Evolutionary conservation across 225 moss, liverwort and hornwort species (phyloP), one percentile per base, ranked within the genome.

Genomic region (Pseudisothecium myosuroides): DNA sequence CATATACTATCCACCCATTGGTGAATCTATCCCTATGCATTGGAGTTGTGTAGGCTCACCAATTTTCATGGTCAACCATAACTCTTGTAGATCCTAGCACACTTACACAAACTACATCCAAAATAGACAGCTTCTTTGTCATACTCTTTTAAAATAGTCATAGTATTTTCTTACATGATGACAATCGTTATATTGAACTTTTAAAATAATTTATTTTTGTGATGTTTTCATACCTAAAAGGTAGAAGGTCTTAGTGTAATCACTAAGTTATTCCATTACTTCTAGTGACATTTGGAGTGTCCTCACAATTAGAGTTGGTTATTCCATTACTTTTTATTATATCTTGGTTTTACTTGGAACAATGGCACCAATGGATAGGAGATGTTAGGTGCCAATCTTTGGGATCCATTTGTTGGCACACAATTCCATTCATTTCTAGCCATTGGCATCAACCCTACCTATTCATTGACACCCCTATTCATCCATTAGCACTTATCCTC

Each of bases 291-390:
- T 8, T 20, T 76, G 3, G 14, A 0, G 1, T 2, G 0, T 52
- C 32, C 8, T 2, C 0, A 22, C 14, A 22, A 34, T 8, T 41
- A 15, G 27, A 27, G 9, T 72, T 43, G 15, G 3, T 29, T 34
- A 34, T 34, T 32, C 14, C 8, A 34, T 52, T 36, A 36, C 2
- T 32, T 76, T 31, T 34, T 43, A 9, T 15, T 50, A 32, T 17
- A 4, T 29, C 11, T 0, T 31, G 0, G 2, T 50, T 75, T 7
- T 21, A 50, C 0, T 36, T 52, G 1, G 14, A 14, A 34, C 0
- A 9, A 14, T 52, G 2, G 21, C 0, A 8, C 22, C 52, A 52
- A 32, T 0, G 2, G 7, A 47, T 2, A 11, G 14, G 69, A 41
- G 15, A 0, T 41, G 15, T 27, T 14, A 43, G 17, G 31, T 1